Percentiles rank a stretch among this genome's conserved stretches.
Evolutionary conservation across 257 asterid genomes (phyloP).

Genomic region (Linderniella brevidens): DNA sequence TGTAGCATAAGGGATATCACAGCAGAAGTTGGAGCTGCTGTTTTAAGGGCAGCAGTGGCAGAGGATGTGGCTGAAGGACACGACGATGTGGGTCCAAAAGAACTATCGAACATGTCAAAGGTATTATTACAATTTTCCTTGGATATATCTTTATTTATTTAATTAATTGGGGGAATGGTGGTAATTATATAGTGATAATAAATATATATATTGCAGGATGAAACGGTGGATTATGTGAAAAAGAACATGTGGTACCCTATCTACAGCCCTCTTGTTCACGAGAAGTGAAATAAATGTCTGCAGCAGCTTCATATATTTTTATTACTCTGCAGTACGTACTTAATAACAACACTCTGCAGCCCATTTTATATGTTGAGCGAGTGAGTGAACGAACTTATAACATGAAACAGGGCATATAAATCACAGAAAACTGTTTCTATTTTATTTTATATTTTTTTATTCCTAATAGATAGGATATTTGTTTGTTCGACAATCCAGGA

Average conservation of each 20-base stretch:
- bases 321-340: slow-evolving; percentile 9
- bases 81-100: slow-evolving; percentile 64
- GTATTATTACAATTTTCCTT: slow-evolving; percentile 17
- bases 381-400: no score
- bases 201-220: slow-evolving; percentile 33
- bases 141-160: not conserved
- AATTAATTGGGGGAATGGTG: not conserved
- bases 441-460: no score
- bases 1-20: slow-evolving; percentile 84
- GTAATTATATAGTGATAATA: not conserved
- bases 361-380: slow-evolving; percentile 3
- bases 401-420: no score
- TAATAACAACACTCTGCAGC: slow-evolving; percentile 11
- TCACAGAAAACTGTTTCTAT: no score
- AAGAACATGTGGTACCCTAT: slow-evolving; percentile 83
- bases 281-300: slow-evolving; percentile 30
- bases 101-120: slow-evolving; percentile 59
- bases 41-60: slow-evolving; percentile 60
- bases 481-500: no score
- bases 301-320: not conserved
- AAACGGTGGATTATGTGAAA: slow-evolving; percentile 40
- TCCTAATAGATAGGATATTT: no score
- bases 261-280: slow-evolving; percentile 93
- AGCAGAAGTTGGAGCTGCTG: slow-evolving; percentile 94
- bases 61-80: slow-evolving; percentile 79